Percentiles rank a stretch among this genome's conserved stretches.
Conservation (phyloP, 768 basidiomycete genomes). For the Mycena polygramma region DNA sequence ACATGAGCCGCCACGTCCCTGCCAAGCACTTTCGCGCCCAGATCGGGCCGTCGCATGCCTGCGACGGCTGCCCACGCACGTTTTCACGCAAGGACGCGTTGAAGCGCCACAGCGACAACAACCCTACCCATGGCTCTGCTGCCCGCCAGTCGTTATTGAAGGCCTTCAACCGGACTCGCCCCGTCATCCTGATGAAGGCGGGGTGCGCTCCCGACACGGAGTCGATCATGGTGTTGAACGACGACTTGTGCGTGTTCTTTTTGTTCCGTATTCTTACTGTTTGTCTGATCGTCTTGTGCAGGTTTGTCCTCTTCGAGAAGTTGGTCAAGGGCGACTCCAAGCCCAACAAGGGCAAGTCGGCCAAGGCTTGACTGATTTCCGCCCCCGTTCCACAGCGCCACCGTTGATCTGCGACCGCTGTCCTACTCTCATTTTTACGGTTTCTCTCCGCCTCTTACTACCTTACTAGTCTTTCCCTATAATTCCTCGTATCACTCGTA, state of each 20-base stretch:
- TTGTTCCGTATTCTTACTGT: not conserved
- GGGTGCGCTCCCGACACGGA: not conserved
- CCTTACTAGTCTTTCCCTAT: not conserved
- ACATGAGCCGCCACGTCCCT: constrained; percentile 22
- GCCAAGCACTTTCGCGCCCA: not conserved
- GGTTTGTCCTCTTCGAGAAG: not conserved
- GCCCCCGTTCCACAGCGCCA: no score
- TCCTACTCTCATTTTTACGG: not conserved
- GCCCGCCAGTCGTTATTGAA: not conserved
- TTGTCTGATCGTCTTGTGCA: not conserved
- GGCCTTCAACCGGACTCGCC: not conserved
- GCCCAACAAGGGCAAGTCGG: no score
- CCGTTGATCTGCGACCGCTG: no score
- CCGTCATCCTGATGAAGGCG: not conserved
- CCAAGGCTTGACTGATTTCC: no score
- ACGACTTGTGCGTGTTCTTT: not conserved
- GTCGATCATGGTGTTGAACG: not conserved
- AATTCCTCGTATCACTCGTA: not conserved
- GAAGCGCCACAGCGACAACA: no score
- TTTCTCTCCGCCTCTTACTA: not conserved
- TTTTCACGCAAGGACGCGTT: not conserved
- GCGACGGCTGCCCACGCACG: not conserved
- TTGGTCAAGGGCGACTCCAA: not conserved
- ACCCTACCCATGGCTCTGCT: no score
- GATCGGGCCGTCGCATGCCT: not conserved